These are phyloP conservation scores for Leccinum truebloodii DNA, from an alignment of 768 basidiomycete genomes.

Conservation along the genomic window DNA sequence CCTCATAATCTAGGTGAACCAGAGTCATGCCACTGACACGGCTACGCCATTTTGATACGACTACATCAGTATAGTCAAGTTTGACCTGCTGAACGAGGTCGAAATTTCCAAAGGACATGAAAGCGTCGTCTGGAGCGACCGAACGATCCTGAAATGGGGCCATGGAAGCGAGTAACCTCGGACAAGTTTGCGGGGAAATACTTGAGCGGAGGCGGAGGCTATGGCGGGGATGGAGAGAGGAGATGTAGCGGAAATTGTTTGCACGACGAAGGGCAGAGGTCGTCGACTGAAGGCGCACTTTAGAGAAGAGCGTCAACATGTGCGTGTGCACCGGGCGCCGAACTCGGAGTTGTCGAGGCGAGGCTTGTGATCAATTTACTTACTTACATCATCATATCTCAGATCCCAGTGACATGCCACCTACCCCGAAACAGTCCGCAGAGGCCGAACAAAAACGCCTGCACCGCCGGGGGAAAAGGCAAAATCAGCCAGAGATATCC, in stretches of 20 bases:
- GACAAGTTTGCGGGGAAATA: not conserved
- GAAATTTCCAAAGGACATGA: slow-evolving; percentile 68
- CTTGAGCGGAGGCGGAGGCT: not conserved
- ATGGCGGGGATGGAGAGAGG: slow-evolving; percentile 2
- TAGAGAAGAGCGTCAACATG: slow-evolving; percentile 35
- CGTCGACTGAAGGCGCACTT: slow-evolving; percentile 15
- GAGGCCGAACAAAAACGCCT: slow-evolving; percentile 46
- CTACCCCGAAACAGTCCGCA: slow-evolving; percentile 58
- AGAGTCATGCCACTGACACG: slow-evolving; percentile 84
- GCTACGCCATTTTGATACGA: slow-evolving; percentile 87
- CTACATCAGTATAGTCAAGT: slow-evolving; percentile 76
- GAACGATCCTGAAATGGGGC: slow-evolving; percentile 24
- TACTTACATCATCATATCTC: slow-evolving; percentile 22
- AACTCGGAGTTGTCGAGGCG: not conserved
- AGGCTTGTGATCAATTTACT: slow-evolving; percentile 1
- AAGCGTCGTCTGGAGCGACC: slow-evolving; percentile 14
- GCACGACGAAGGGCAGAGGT: slow-evolving; percentile 18
- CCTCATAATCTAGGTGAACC: slow-evolving; percentile 90
- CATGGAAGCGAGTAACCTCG: slow-evolving; percentile 31
- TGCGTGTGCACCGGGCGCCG: not conserved
- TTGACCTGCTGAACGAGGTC: slow-evolving; percentile 78
- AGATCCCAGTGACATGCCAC: slow-evolving; percentile 12
- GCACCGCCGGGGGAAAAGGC: slow-evolving; percentile 48
- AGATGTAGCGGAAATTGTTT: not conserved
- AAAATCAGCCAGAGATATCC: slow-evolving; percentile 10